Base-by-base conservation (phyloP, 1,139 yeast genomes). In the Debaryomycetaceae sp. region DNA sequence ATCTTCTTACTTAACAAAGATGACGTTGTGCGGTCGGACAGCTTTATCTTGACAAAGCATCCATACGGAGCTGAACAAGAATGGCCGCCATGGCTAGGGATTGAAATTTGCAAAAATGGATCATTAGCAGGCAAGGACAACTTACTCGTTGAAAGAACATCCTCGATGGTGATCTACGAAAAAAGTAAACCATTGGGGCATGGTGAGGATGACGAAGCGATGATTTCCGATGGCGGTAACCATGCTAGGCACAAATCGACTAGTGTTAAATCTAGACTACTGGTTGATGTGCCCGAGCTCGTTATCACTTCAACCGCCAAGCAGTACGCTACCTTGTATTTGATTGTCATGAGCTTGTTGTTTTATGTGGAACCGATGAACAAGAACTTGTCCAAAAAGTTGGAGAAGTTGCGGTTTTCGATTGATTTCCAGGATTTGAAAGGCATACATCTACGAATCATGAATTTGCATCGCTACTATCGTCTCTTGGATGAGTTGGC, bases 51-150 rank as follows among this genome's bases (percentile, higher is more conserved):
- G 23, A 59, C 56, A 22, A 44, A 49, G 21, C 32, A 41, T 6
- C 49, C 60, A 5, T 66, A 67, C 44, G 73, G 73, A 1, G 53
- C 70, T 0, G 47, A 45, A 14, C 42, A 53, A 3, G 53, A 46
- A 29, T 68, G 75, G 75, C 74, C 71, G 9, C 71, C 75, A 1
- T 68, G 71, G 68, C 42, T 68, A 20, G 74, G 72, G 1, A 45
- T 58, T 24, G 74, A 67, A 40, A 55, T 66, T 10, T 62, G 72
- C 38, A 54, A 53, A 34, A 53, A 61, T 35, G 62, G 65, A 3
- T 32, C 42, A 3, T 48, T 65, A 42, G 68, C 70, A 1, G 68
- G 65, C 2, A 43, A 45, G n/a, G 56, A 56, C 18, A 56, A 58
- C 28, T 42, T 66, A 8, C 48, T 67, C 18, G 60, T 67, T 16